Evolutionary conservation across 2,329 filamentous ascomycete species (phyloP), one percentile per base, ranked within the genome.

Genomic region (Huntiella omanensis): DNA sequence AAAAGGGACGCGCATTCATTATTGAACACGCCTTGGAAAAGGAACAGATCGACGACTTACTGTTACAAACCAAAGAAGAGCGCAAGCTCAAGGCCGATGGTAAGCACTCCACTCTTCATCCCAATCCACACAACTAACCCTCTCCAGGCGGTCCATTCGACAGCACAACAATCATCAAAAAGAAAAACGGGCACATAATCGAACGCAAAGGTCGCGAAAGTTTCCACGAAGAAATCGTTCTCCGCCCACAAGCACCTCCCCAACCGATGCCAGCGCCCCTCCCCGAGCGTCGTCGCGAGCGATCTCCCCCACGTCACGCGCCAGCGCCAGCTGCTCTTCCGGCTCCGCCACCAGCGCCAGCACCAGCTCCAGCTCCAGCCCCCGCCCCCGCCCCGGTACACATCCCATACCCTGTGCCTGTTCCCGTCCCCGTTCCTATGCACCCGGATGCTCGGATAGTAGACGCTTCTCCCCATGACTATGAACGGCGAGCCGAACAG

Each of bases 31-130:
- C 88, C 7, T 70, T 96, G 4, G 83, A 84, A 12, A 87, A 92
- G 55, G 77, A 88, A 13, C 85, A 94, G 55, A 95, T 95, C 52
- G 86, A 95, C 54, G 82, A 92, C 55, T 70, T 95, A 39, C 81
- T 95, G 55, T 80, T 76, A 55, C 67, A 86, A 43, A 92, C 84
- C 60, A 82, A 86, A 55, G 76, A 80, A 32, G 86, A 84, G 62
- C 77, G 71, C 57, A 71, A 72, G 56, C 67, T 71, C 73, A 55
- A 56, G 32, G 43, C 45, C 16, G 15, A 13, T 4, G 33, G 43
- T 34, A 39, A 19, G 43, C 34, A 10, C 13, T 3, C 15, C 13
- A 2, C 6, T 12, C 17, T 28, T 10, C 22, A 13, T 13, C 13
- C 5, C 35, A 13, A 11, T 33, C 22, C 16, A 28, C 15, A 3